These are phyloP conservation scores for Vinca minor DNA, from an alignment of 257 asterid genomes.

Conservation along the genomic window DNA sequence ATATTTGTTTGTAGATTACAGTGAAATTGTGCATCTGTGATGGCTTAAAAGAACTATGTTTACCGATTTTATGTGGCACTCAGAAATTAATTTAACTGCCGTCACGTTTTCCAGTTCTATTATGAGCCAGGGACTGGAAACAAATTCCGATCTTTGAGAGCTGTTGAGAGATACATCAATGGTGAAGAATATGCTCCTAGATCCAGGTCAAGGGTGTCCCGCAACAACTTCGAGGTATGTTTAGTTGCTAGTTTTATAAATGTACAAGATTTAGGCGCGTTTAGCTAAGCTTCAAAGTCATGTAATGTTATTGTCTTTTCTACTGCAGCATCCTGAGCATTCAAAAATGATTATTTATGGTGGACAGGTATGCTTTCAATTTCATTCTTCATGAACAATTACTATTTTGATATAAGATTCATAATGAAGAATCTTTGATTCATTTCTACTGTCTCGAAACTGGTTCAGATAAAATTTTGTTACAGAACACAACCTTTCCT, in stretches of 20 bases:
- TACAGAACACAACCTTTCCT: not conserved
- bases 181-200: slow-evolving; percentile 25
- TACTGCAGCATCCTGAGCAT: slow-evolving; percentile 20
- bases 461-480: not conserved
- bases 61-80: not conserved
- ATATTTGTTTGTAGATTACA: too few species aligned
- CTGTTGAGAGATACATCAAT: slow-evolving; percentile 41
- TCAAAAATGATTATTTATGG: slow-evolving; percentile 41
- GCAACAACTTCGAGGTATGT: slow-evolving; percentile 20
- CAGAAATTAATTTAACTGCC: not conserved
- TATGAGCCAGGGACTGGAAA: slow-evolving; percentile 65
- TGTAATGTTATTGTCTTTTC: not conserved
- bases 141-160: slow-evolving; percentile 55
- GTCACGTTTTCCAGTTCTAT: slow-evolving; percentile 46
- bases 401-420: not conserved
- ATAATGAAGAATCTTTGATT: not conserved
- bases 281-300: not conserved
- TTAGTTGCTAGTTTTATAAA: not conserved
- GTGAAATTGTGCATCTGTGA: not conserved
- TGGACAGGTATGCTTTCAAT: slow-evolving; percentile 39
- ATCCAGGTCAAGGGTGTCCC: slow-evolving; percentile 13
- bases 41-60: not conserved
- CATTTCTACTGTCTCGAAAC: not conserved
- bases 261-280: slow-evolving; percentile 2
- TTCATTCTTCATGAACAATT: not conserved